These are phyloP conservation scores for Halophytophthora batemanensis DNA, from an alignment of 352 stramenopile genomes.

Conservation along the genomic window DNA sequence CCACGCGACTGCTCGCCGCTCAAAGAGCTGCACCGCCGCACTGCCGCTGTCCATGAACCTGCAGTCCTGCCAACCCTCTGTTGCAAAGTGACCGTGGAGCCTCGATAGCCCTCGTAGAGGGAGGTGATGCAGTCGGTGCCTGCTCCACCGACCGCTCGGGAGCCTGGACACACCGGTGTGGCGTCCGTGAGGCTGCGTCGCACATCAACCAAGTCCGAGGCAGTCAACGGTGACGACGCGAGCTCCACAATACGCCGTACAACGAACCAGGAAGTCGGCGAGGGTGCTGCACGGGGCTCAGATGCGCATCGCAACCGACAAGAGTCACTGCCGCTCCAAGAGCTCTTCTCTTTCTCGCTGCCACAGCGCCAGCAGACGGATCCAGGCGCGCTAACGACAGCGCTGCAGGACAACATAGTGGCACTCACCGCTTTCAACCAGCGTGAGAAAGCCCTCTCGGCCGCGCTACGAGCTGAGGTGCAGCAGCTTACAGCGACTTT, in stretches of 20 bases:
- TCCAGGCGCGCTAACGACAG: conserved; percentile 16
- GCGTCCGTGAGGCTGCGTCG: conserved; percentile 25
- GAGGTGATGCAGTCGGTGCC: conserved; percentile 3
- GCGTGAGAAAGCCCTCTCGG: conserved; percentile 44
- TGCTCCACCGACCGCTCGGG: conserved; percentile 16
- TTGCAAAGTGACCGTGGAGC: no score
- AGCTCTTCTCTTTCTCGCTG: conserved; percentile 23
- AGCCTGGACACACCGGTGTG: conserved; percentile 12
- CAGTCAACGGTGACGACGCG: not conserved
- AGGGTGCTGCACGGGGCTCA: not conserved
- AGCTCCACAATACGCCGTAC: not conserved
- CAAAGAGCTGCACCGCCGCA: no score
- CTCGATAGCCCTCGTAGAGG: no score
- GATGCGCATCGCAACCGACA: conserved; percentile 5
- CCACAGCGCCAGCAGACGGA: conserved; percentile 35
- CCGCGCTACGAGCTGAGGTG: conserved; percentile 37
- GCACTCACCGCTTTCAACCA: conserved; percentile 41
- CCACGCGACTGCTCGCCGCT: no score
- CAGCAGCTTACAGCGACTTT: conserved; percentile 28
- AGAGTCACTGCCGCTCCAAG: conserved; percentile 3
- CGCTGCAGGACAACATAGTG: conserved; percentile 49
- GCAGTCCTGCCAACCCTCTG: no score
- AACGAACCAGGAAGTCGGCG: conserved; percentile 20
- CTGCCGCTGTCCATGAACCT: no score
- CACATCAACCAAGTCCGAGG: conserved; percentile 12